Evolutionary conservation across 2,329 filamentous ascomycete genomes (phyloP).

Genomic region (Fusarium equiseti): DNA sequence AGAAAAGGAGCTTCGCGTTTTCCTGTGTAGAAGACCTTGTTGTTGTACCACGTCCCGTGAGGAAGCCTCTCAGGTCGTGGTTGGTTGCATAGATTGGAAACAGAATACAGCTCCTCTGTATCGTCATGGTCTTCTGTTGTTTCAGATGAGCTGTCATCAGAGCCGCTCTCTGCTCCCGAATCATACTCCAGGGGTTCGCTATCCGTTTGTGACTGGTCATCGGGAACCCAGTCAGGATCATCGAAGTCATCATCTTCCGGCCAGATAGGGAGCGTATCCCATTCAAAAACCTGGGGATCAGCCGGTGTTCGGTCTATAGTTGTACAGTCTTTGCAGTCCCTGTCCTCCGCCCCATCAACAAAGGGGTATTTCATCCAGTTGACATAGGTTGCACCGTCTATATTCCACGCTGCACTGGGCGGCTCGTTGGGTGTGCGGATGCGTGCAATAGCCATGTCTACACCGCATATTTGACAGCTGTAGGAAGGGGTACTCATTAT

Average conservation of each 20-base stretch:
- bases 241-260: not conserved
- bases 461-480: constrained; percentile 5
- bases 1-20: not conserved
- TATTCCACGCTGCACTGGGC: not conserved
- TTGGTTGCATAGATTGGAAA: not conserved
- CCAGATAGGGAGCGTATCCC: not conserved
- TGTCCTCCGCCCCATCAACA: not conserved
- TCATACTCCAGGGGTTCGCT: not conserved
- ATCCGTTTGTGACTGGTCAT: not conserved
- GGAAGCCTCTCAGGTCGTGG: not conserved
- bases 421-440: constrained; percentile 6
- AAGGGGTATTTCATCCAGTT: not conserved
- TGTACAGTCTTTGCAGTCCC: not conserved
- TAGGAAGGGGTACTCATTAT: not conserved
- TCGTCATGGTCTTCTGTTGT: no score
- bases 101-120: not conserved
- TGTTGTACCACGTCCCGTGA: constrained; percentile 7
- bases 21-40: not conserved
- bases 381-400: not conserved
- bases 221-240: not conserved
- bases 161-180: not conserved
- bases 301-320: not conserved
- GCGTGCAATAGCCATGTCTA: constrained; percentile 13
- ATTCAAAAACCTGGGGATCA: not conserved
- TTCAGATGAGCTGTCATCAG: not conserved